phyloP scores from a whole-genome alignment of 1,284 basidiomycete genomes.

The Fomitopsis schrenkii region DNA sequence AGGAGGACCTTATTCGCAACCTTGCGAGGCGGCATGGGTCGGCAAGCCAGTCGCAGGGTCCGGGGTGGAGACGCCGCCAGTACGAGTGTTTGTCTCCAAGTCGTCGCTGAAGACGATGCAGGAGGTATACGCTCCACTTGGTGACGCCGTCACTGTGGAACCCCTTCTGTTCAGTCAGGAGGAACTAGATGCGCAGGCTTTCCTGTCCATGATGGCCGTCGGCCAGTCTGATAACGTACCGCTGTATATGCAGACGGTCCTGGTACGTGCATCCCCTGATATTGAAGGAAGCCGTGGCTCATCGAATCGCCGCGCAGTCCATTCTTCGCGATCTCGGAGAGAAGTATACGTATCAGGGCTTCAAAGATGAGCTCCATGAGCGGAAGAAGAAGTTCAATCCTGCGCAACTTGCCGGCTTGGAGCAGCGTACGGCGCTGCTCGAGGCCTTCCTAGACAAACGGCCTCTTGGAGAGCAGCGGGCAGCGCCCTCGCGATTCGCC shows the following conservation, averaged over 20 bases:
- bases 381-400: slow-evolving; percentile 16
- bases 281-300: neutral
- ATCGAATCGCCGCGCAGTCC: slow-evolving; percentile 8
- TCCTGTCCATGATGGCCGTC: slow-evolving; percentile 33
- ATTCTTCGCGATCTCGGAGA: slow-evolving; percentile 24
- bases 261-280: slow-evolving; percentile 11
- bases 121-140: slow-evolving; percentile 25
- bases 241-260: slow-evolving; percentile 22
- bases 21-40: slow-evolving; percentile 65
- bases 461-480: neutral
- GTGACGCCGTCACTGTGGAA: slow-evolving; percentile 23
- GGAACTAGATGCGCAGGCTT: slow-evolving; percentile 28
- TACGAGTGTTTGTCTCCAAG: slow-evolving; percentile 57
- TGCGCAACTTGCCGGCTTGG: slow-evolving; percentile 19
- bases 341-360: slow-evolving; percentile 19
- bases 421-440: slow-evolving; percentile 22
- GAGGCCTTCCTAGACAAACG: slow-evolving; percentile 15
- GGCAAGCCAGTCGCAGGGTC: slow-evolving; percentile 30
- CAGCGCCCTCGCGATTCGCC: slow-evolving; percentile 14
- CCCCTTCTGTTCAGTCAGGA: slow-evolving; percentile 26
- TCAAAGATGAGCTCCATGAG: slow-evolving; percentile 14
- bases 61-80: slow-evolving; percentile 39
- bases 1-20: slow-evolving; percentile 51
- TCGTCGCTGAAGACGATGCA: slow-evolving; percentile 19
- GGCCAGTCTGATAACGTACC: slow-evolving; percentile 23